Evolutionary conservation across 2,329 filamentous ascomycete species (phyloP), one percentile per base, ranked within the genome.

Genomic region (Orbilia quercus): DNA sequence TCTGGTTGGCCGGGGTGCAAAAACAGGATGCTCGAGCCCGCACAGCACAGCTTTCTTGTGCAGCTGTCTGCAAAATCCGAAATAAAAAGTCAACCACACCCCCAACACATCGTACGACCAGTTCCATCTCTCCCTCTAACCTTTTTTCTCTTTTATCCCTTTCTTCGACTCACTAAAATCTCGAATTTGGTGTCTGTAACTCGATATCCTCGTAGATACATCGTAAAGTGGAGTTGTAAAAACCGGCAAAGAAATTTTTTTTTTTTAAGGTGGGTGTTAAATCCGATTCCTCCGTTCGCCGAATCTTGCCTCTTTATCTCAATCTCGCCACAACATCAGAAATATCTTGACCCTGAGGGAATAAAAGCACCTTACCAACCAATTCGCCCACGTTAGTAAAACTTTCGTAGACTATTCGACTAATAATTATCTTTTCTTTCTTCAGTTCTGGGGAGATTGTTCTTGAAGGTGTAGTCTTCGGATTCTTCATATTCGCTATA

Each of bases 81-180:
- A 59, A 59, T 64, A 59, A 65, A 72, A 65, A 65, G 53, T 53
- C 67, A 55, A 72, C 67, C 67, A 65, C 59, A 65, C 59, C 66
- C 65, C 67, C 67, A 71, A 71, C 66, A 40, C 63, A 63, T 44
- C 20, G 36, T 34, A 44, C 9, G n/a, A 55, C 5, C 28, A 31
- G 28, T 31, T 14, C 38, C 25, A 38, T 38, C 23, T 14, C 20
- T 23, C 6, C 18, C n/a, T 34, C 59, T 38, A 38, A 72, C 59
- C 44, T 20, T 23, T 18, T 31, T 45, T 53, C 48, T 63, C 48
- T 63, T 53, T 28, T 47, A 44, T 54, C 47, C 51, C 44, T 48
- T 71, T 45, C 48, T 40, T 28, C 57, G 18, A 28, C 40, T 36
- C 23, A 63, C 42, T 53, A 51, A 23, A 14, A 14, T 45, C 44